Evolutionary conservation across 2,329 filamentous ascomycete species (phyloP).

Genomic region (Phyllosticta ampelicida): DNA sequence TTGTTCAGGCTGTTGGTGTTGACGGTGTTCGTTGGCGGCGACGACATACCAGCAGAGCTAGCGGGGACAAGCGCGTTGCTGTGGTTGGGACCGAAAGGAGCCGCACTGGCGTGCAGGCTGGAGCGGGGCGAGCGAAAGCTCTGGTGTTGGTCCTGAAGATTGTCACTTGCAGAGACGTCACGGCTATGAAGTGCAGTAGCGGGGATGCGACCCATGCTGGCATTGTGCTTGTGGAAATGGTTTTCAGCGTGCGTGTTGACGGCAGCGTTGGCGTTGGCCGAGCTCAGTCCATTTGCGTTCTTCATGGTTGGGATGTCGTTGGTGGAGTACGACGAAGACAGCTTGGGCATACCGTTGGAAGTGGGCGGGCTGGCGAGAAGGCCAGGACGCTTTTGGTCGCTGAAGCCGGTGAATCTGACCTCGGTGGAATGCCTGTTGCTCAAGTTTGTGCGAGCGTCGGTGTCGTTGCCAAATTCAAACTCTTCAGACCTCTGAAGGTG

Average conservation of each 20-base stretch:
- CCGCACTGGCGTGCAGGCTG: slow-evolving; percentile 66
- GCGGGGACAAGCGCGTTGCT: neutral
- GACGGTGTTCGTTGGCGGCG: slow-evolving; percentile 2
- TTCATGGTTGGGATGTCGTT: slow-evolving; percentile 84
- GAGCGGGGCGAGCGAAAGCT: slow-evolving; percentile 55
- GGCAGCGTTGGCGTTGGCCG: slow-evolving; percentile 16
- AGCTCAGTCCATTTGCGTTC: slow-evolving; percentile 45
- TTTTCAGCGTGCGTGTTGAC: slow-evolving; percentile 46
- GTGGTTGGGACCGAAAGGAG: slow-evolving; percentile 62
- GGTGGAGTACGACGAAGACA: slow-evolving; percentile 82
- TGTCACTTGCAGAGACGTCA: slow-evolving; percentile 48
- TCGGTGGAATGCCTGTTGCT: slow-evolving; percentile 39
- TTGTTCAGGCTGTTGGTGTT: neutral
- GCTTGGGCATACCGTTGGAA: slow-evolving; percentile 54
- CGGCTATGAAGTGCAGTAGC: slow-evolving; percentile 58
- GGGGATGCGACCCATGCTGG: slow-evolving; percentile 70
- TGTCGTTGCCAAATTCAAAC: slow-evolving; percentile 20
- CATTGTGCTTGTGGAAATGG: slow-evolving; percentile 61
- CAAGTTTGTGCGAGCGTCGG: slow-evolving; percentile 18
- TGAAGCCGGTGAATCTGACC: slow-evolving; percentile 30
- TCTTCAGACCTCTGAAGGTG: slow-evolving; percentile 34
- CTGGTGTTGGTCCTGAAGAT: slow-evolving; percentile 27
- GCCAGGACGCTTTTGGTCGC: slow-evolving; percentile 35
- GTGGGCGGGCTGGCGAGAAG: slow-evolving; percentile 48
- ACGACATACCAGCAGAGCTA: neutral